These are phyloP conservation scores for Xylariaceae sp. DNA, from an alignment of 2,329 filamentous ascomycete genomes.

Conservation along the genomic window DNA sequence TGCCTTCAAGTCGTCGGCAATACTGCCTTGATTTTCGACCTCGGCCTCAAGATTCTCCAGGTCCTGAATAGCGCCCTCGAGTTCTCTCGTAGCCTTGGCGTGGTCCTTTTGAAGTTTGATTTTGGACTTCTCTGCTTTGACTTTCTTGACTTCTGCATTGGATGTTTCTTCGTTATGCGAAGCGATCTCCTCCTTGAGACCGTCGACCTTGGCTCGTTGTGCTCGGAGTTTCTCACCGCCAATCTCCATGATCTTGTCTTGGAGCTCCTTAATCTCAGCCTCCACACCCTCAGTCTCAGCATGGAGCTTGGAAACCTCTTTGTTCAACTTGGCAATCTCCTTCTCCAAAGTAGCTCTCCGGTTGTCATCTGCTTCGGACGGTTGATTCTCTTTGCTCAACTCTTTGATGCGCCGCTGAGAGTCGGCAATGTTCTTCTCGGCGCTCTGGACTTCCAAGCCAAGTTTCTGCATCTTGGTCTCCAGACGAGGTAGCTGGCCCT, in stretches of 20 bases:
- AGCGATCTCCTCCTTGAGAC: slow-evolving; percentile 79
- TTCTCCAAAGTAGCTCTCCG: slow-evolving; percentile 71
- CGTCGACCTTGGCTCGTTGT: slow-evolving; percentile 88
- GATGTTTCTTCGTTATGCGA: slow-evolving; percentile 78
- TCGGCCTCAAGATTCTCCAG: slow-evolving; percentile 75
- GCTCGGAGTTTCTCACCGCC: slow-evolving; percentile 88
- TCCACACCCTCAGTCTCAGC: slow-evolving; percentile 86
- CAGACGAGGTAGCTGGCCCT: slow-evolving; percentile 74
- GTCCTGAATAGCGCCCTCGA: slow-evolving; percentile 67
- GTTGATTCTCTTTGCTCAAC: slow-evolving; percentile 73
- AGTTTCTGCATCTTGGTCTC: slow-evolving; percentile 93
- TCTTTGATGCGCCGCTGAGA: slow-evolving; percentile 82
- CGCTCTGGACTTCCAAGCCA: slow-evolving; percentile 80
- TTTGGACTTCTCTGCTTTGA: slow-evolving; percentile 90
- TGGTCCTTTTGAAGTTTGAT: slow-evolving; percentile 81
- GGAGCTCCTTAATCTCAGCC: slow-evolving; percentile 84
- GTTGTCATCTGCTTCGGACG: slow-evolving; percentile 73
- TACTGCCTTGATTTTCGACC: slow-evolving; percentile 70
- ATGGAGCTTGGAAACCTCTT: slow-evolving; percentile 75
- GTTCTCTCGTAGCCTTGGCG: slow-evolving; percentile 73
- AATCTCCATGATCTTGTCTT: slow-evolving; percentile 98
- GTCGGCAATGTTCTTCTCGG: slow-evolving; percentile 78
- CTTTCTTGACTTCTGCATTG: slow-evolving; percentile 79
- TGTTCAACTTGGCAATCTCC: slow-evolving; percentile 69
- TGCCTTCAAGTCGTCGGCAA: slow-evolving; percentile 67